Percentiles rank a stretch among this genome's conserved stretches.
Conservation (phyloP, 208 protist species). For the Crithidia brevicula region DNA sequence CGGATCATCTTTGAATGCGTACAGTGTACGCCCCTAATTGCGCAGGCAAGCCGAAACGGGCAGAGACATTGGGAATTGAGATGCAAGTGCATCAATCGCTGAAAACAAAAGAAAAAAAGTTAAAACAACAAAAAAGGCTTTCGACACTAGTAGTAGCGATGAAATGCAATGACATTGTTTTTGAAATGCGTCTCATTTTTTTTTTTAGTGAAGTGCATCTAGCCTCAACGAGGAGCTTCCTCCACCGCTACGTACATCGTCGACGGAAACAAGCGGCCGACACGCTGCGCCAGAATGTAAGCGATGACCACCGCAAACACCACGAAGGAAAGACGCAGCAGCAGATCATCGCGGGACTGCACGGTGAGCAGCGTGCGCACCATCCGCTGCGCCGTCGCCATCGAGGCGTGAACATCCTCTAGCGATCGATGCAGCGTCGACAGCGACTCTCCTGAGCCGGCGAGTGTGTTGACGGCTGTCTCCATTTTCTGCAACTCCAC, state of each 20-base stretch:
- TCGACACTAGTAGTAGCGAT: too few species aligned
- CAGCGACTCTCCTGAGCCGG: conserved; percentile 53
- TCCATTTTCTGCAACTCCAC: conserved; percentile 80
- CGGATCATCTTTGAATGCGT: too few species aligned
- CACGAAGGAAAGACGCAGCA: conserved; percentile 60
- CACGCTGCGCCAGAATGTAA: conserved; percentile 70
- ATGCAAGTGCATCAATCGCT: background rate
- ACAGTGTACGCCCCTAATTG: too few species aligned
- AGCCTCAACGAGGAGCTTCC: too few species aligned
- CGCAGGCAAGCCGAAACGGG: too few species aligned
- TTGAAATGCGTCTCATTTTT: too few species aligned
- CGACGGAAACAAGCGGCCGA: conserved; percentile 74
- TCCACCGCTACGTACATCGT: conserved; percentile 46
- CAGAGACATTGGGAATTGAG: background rate
- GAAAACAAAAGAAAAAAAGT: background rate
- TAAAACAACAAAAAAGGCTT: background rate
- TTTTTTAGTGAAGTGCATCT: too few species aligned
- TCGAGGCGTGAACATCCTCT: conserved; percentile 65
- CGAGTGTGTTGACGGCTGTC: conserved; percentile 56
- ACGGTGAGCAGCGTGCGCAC: conserved; percentile 62
- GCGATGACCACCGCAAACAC: conserved; percentile 66
- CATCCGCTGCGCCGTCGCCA: conserved; percentile 63
- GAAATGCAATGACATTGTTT: too few species aligned
- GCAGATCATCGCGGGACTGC: conserved; percentile 64
- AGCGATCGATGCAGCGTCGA: conserved; percentile 52